Percentiles rank a stretch among this genome's conserved stretches.
phyloP scores from a whole-genome alignment of 1,139 yeast genomes.

The Insectozyma bohioensis region DNA sequence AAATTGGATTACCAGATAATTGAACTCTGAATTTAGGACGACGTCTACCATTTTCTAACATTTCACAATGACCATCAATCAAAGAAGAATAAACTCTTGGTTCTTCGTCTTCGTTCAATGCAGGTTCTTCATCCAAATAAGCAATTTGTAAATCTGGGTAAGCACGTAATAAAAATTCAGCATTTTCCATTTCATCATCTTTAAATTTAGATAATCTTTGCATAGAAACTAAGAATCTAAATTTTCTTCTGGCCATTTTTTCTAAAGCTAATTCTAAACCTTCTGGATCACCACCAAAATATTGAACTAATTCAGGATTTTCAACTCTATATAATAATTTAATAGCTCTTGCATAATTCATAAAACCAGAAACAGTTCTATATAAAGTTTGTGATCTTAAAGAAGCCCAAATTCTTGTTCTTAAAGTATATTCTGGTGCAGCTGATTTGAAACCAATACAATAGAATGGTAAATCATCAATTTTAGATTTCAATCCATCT shows the following conservation, averaged over 20 bases:
- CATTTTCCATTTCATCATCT: slow-evolving; percentile 97
- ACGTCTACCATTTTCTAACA: slow-evolving; percentile 96
- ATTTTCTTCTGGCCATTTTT: slow-evolving; percentile 99
- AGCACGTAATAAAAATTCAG: slow-evolving; percentile 96
- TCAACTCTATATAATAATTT: slow-evolving; percentile 97
- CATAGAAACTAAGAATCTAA: slow-evolving; percentile 96
- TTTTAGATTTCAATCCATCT: slow-evolving; percentile 81
- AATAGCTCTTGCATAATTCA: slow-evolving; percentile 98
- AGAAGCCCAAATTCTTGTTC: slow-evolving; percentile 99
- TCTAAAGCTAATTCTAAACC: slow-evolving; percentile 93
- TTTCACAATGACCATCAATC: slow-evolving; percentile 98
- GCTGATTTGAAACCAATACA: slow-evolving; percentile 99
- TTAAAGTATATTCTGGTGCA: slow-evolving; percentile 97
- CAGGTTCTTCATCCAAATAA: slow-evolving; percentile 91
- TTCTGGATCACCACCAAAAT: slow-evolving; percentile 98
- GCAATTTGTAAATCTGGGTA: slow-evolving; percentile 99
- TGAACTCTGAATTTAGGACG: slow-evolving; percentile 98
- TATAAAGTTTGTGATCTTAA: slow-evolving; percentile 96
- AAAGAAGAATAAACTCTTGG: slow-evolving; percentile 95
- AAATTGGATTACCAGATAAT: slow-evolving; percentile 96
- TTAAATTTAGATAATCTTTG: slow-evolving; percentile 96
- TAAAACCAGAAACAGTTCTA: slow-evolving; percentile 98
- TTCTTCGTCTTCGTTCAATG: slow-evolving; percentile 91
- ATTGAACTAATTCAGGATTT: slow-evolving; percentile 97
- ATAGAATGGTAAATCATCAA: slow-evolving; percentile 97